Percentiles rank a stretch among this genome's conserved stretches.
Evolutionary conservation across 2,329 filamentous ascomycete species (phyloP).

Genomic region (Pseudogymnoascus sp.): DNA sequence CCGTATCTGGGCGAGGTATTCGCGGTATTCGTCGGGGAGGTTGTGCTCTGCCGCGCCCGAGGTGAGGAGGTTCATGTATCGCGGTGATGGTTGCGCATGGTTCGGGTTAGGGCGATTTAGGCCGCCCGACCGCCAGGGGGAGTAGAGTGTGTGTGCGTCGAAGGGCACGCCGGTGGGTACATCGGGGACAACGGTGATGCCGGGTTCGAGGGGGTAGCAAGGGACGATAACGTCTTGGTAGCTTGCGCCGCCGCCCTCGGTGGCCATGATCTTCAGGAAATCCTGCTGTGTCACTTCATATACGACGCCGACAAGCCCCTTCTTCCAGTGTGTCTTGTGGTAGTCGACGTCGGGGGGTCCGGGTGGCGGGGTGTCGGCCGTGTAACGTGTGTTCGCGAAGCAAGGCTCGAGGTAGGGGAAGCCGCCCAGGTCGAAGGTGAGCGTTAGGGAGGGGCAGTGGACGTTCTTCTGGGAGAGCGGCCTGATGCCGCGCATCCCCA

Average conservation of each 20-base stretch:
- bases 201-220: conserved; percentile 60
- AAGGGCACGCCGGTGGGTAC: conserved; percentile 58
- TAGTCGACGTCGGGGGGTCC: conserved; percentile 26
- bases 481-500: conserved; percentile 66
- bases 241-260: conserved; percentile 77
- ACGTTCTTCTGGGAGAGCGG: conserved; percentile 78
- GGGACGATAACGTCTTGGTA: conserved; percentile 78
- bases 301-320: conserved; percentile 83
- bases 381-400: conserved; percentile 72
- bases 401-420: conserved; percentile 84
- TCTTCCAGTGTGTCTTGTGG: conserved; percentile 60
- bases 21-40: conserved; percentile 71
- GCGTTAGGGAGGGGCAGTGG: conserved; percentile 63
- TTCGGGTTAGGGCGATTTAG: conserved; percentile 52
- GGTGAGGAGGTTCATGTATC: conserved; percentile 74
- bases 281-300: conserved; percentile 85
- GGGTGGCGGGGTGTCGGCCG: conserved; percentile 30
- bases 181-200: conserved; percentile 52
- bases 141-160: conserved; percentile 77
- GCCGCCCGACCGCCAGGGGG: conserved; percentile 37
- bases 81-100: conserved; percentile 73
- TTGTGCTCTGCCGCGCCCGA: conserved; percentile 71
- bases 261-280: conserved; percentile 78
- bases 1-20: conserved; percentile 60
- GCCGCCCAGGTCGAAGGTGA: conserved; percentile 81